Percentiles rank a stretch among this genome's conserved stretches.
These are phyloP conservation scores for Sugiyamaella floridensis DNA, from an alignment of 805 yeast genomes.

Conservation along the genomic window DNA sequence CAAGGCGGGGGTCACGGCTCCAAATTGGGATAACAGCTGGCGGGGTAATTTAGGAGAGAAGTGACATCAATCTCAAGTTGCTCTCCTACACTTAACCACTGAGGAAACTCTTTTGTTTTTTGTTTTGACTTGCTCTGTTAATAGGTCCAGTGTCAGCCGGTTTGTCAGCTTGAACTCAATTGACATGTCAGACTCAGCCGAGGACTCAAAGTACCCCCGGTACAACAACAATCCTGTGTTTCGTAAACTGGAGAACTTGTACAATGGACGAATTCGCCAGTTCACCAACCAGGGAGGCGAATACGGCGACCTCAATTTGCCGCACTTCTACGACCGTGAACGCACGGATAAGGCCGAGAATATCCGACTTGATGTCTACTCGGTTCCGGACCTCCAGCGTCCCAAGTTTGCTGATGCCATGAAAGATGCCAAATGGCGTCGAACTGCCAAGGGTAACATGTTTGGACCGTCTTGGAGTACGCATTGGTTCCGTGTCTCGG, in stretches of 20 bases:
- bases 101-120: no score
- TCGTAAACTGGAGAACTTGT: constrained; percentile 69
- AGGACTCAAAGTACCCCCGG: constrained; percentile 5
- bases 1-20: neutral
- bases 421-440: constrained; percentile 41
- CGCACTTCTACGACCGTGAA: constrained; percentile 66
- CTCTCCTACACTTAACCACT: neutral
- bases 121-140: no score
- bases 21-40: neutral
- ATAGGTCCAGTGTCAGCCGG: no score
- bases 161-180: neutral
- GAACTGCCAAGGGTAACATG: constrained; percentile 50
- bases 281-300: constrained; percentile 71
- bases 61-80: no score
- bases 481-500: constrained; percentile 76
- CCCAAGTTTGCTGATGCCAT: constrained; percentile 59
- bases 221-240: constrained; percentile 53
- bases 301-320: constrained; percentile 63
- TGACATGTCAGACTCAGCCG: neutral
- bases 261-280: constrained; percentile 65
- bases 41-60: neutral
- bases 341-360: constrained; percentile 45
- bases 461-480: constrained; percentile 98
- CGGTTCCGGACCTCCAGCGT: constrained; percentile 62
- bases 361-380: constrained; percentile 57